A percentile compares a stretch with the other conserved stretches of the same genome.
phyloP scores from a whole-genome alignment of 1,139 yeast species.

The Suhomyces atakaporum region DNA sequence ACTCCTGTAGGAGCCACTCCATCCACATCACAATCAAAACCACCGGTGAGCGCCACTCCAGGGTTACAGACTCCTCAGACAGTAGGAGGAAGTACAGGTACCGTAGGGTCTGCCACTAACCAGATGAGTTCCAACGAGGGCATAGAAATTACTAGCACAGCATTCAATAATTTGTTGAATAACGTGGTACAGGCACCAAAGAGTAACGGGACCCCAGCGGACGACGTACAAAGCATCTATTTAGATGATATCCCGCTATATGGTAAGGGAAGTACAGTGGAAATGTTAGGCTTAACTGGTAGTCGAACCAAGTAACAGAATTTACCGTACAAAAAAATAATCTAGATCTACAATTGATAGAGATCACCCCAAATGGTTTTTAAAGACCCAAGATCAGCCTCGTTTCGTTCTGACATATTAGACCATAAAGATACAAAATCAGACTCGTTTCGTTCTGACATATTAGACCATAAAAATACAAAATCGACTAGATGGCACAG shows the following conservation, averaged over 20 bases:
- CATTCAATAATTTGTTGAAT: conserved; percentile 35
- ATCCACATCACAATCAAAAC: conserved; percentile 9
- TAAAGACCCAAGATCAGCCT: too few species aligned
- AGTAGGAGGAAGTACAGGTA: conserved; percentile 14
- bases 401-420: too few species aligned
- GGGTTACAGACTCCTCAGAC: conserved; percentile 26
- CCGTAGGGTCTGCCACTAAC: conserved; percentile 20
- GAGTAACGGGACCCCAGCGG: conserved; percentile 9
- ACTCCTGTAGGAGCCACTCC: conserved; percentile 5
- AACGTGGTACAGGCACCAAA: conserved; percentile 25
- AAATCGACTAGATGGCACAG: too few species aligned
- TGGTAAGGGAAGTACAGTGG: conserved; percentile 45
- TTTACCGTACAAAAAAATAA: too few species aligned
- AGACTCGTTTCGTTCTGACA: too few species aligned
- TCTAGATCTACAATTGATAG: too few species aligned
- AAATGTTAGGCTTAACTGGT: conserved; percentile 34
- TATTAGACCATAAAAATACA: too few species aligned
- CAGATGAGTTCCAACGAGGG: conserved; percentile 13
- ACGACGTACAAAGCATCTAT: conserved; percentile 26
- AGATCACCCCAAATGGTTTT: too few species aligned
- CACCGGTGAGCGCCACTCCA: conserved; percentile 10
- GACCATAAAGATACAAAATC: too few species aligned
- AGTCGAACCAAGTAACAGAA: conserved; percentile 13
- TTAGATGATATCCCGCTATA: conserved; percentile 43
- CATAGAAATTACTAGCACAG: conserved; percentile 30